Evolutionary conservation across 1,284 basidiomycete genomes (phyloP).

Genomic region (Rhodotorula sp.): DNA sequence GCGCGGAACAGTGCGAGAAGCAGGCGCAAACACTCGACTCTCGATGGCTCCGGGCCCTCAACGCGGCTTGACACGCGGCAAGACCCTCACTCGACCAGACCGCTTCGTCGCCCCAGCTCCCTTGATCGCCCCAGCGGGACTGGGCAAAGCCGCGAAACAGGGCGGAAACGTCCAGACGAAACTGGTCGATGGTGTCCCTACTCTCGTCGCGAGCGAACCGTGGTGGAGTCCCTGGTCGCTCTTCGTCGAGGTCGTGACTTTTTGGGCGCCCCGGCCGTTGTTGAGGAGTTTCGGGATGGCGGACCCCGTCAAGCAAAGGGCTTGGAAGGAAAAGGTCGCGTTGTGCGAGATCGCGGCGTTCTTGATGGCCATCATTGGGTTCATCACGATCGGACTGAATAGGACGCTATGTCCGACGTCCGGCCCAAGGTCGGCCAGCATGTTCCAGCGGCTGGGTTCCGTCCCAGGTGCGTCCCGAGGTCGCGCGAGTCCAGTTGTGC

Average conservation of each 20-base stretch:
- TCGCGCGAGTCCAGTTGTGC: neutral
- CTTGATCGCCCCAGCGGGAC: conserved; percentile 72
- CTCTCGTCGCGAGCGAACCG: conserved; percentile 29
- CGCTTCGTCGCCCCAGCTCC: conserved; percentile 88
- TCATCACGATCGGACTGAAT: conserved; percentile 92
- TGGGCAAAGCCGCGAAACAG: conserved; percentile 21
- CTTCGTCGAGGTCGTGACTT: conserved; percentile 76
- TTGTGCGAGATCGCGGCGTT: conserved; percentile 81
- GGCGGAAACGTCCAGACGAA: conserved; percentile 31
- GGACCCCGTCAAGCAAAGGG: conserved; percentile 74
- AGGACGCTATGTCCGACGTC: conserved; percentile 78
- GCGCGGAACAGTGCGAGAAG: conserved; percentile 34
- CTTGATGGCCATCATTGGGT: conserved; percentile 79
- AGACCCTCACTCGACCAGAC: conserved; percentile 94
- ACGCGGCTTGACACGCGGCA: conserved; percentile 59
- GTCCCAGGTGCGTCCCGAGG: conserved; percentile 30
- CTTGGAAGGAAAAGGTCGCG: conserved; percentile 97
- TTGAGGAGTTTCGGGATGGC: conserved; percentile 73
- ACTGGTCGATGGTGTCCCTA: conserved; percentile 37
- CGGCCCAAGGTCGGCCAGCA: conserved; percentile 39
- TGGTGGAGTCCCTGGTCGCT: conserved; percentile 74
- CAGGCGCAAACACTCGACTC: conserved; percentile 18
- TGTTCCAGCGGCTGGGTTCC: conserved; percentile 37
- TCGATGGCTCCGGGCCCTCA: conserved; percentile 8
- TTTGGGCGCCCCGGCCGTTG: conserved; percentile 82